Evolutionary conservation across 2,329 filamentous ascomycete species (phyloP).

Genomic region (Phialophora tarda): DNA sequence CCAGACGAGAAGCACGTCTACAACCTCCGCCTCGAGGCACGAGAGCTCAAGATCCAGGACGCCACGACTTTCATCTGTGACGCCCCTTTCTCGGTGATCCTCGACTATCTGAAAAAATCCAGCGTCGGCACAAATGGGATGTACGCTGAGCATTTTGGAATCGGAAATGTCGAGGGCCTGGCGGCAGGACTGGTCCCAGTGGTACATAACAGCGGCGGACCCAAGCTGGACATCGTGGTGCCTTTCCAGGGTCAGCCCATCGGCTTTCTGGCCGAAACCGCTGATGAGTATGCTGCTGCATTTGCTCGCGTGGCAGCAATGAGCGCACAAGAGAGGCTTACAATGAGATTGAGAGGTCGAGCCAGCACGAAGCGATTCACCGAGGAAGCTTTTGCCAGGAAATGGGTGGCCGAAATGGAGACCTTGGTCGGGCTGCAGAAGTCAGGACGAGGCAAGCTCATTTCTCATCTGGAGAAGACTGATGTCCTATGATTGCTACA

Average conservation of each 20-base stretch:
- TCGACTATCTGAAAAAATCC: conserved; percentile 75
- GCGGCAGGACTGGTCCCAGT: conserved; percentile 91
- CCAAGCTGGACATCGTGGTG: conserved; percentile 90
- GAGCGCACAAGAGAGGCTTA: conserved; percentile 65
- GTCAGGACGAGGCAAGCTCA: not conserved
- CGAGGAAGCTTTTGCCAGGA: conserved; percentile 79
- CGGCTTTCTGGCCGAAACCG: conserved; percentile 85
- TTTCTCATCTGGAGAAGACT: conserved; percentile 1
- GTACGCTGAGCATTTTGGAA: conserved; percentile 99
- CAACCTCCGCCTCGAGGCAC: conserved; percentile 80
- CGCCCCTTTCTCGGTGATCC: conserved; percentile 84
- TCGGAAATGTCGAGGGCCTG: conserved; percentile 97
- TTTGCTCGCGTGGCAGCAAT: conserved; percentile 76
- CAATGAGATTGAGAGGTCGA: conserved; percentile 76
- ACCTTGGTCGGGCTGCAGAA: conserved; percentile 63
- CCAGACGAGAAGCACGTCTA: conserved; percentile 70
- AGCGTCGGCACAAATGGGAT: conserved; percentile 94
- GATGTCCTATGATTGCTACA: conserved; percentile 11
- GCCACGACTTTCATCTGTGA: conserved; percentile 87
- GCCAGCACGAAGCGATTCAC: conserved; percentile 83
- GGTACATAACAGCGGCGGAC: conserved; percentile 90
- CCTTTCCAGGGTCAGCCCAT: conserved; percentile 76
- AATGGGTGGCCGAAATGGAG: conserved; percentile 78
- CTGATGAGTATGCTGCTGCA: conserved; percentile 76
- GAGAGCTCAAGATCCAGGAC: conserved; percentile 84